Conservation (phyloP, 2,329 filamentous ascomycete species). For the Hysterium pulicare region DNA sequence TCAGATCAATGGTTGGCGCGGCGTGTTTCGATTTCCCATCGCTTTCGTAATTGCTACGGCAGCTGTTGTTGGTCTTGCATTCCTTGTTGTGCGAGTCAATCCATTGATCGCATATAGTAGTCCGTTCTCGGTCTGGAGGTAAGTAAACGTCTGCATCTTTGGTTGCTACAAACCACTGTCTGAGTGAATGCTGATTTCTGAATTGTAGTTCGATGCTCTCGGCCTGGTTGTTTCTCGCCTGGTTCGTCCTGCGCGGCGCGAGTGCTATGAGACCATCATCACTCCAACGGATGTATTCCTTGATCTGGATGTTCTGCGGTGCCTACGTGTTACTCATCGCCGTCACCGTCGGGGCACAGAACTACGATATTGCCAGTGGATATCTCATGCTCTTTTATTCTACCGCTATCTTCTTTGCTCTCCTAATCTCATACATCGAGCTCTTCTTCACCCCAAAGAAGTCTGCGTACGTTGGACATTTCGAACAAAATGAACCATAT, state of each 20-base stretch:
- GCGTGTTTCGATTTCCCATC: constrained; percentile 80
- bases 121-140: constrained; percentile 75
- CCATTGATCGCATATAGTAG: constrained; percentile 90
- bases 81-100: constrained; percentile 77
- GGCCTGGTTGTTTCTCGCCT: constrained; percentile 75
- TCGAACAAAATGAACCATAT: constrained; percentile 29
- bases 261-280: constrained; percentile 81
- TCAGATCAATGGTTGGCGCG: constrained; percentile 70
- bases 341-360: constrained; percentile 72
- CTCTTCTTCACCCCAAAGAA: constrained; percentile 71
- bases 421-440: constrained; percentile 74
- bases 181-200: not conserved
- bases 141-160: constrained; percentile 7
- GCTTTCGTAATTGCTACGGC: constrained; percentile 66
- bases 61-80: constrained; percentile 68
- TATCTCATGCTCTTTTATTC: constrained; percentile 83
- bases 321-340: constrained; percentile 71
- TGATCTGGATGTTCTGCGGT: constrained; percentile 79
- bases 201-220: constrained; percentile 68
- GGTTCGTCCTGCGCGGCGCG: constrained; percentile 76
- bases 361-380: constrained; percentile 67
- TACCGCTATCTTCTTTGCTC: constrained; percentile 68
- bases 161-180: not conserved
- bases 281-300: constrained; percentile 73
- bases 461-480: constrained; percentile 61